Conservation (phyloP, 225 moss, liverwort and hornwort species). For the Sphagnum tenellum region DNA sequence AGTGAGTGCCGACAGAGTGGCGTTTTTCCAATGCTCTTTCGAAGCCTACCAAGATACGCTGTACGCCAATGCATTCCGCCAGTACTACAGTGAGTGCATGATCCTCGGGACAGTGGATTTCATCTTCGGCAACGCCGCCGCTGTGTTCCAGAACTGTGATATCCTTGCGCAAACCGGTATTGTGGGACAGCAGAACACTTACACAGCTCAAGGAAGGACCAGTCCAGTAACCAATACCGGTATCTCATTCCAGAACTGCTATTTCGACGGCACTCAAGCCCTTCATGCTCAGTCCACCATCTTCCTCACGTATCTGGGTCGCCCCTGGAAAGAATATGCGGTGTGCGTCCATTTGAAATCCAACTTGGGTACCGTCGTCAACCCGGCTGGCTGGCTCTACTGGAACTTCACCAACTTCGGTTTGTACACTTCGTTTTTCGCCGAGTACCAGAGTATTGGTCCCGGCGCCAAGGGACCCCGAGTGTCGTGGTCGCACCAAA, state of each 20-base stretch:
- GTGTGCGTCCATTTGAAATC: slow-evolving; percentile 30
- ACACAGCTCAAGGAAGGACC: slow-evolving; percentile 48
- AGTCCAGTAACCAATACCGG: slow-evolving; percentile 34
- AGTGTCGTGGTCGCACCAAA: slow-evolving; percentile 53
- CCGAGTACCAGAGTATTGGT: slow-evolving; percentile 32
- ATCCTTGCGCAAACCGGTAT: slow-evolving; percentile 17
- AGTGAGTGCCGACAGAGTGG: slow-evolving; percentile 35
- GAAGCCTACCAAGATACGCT: slow-evolving; percentile 55
- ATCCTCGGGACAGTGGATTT: slow-evolving; percentile 43
- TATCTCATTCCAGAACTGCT: slow-evolving; percentile 26
- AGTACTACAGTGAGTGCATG: slow-evolving; percentile 50
- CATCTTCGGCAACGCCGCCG: slow-evolving; percentile 43
- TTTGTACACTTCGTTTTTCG: slow-evolving; percentile 33
- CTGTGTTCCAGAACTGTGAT: slow-evolving; percentile 42
- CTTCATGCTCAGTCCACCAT: slow-evolving; percentile 10
- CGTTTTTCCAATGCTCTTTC: slow-evolving; percentile 32
- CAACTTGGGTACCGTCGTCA: slow-evolving; percentile 18
- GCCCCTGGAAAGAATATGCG: slow-evolving; percentile 48
- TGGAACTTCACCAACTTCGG: slow-evolving; percentile 30
- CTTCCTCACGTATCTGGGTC: slow-evolving; percentile 25
- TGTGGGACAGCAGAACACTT: slow-evolving; percentile 32
- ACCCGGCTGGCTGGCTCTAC: slow-evolving; percentile 33
- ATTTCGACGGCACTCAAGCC: slow-evolving; percentile 15
- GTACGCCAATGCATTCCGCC: slow-evolving; percentile 45
- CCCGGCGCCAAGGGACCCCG: slow-evolving; percentile 18